Evolutionary conservation across 768 basidiomycete genomes (phyloP), one percentile per base, ranked within the genome.

Genomic region (Coprinopsis sp.): DNA sequence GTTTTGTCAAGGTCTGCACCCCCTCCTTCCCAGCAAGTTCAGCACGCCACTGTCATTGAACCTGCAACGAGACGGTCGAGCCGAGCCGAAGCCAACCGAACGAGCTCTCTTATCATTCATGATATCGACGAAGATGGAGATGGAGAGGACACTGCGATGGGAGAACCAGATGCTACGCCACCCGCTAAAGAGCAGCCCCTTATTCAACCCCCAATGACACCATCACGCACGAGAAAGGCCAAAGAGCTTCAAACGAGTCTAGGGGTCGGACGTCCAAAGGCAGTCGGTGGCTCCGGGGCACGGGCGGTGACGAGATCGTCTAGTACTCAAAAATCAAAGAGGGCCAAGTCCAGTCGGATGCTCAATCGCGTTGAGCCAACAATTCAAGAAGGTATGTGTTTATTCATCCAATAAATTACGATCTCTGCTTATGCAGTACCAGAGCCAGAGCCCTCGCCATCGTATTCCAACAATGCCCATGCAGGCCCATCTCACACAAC

Each of bases 181-280:
- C 29, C 58, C 22, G 33, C 44, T 36, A 48, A 55, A 51, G 60
- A 61, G 37, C 28, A 49, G 23, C 49, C 50, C 12, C 51, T 49
- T n/a, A n/a, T n/a, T 13, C 28, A 53, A 18, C 51, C 52, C 37
- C 47, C 40, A 46, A 54, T 62, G 27, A 57, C 63, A 51, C 64
- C 56, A 24, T 59, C 65, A 10, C 76, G 84, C 10, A 77, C 78
- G 24, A 73, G 84, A 46, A 87, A 86, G 57, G 82, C 85, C 11
- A 87, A 82, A 60, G 84, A 87, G 41, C 72, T 78, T 3, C 87
- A 87, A 61, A 76, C 73, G 33, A 71, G 70, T 51, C 71, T 90
- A 14, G 88, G 88, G 41, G 79, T 87, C 12, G 87, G 87, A 2
- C 73, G 82, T 54, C 87, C 87, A 7, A 69, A 71, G 6, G 68